Conservation (phyloP, 2,329 filamentous ascomycete species). For the Aspergillus sp. region DNA sequence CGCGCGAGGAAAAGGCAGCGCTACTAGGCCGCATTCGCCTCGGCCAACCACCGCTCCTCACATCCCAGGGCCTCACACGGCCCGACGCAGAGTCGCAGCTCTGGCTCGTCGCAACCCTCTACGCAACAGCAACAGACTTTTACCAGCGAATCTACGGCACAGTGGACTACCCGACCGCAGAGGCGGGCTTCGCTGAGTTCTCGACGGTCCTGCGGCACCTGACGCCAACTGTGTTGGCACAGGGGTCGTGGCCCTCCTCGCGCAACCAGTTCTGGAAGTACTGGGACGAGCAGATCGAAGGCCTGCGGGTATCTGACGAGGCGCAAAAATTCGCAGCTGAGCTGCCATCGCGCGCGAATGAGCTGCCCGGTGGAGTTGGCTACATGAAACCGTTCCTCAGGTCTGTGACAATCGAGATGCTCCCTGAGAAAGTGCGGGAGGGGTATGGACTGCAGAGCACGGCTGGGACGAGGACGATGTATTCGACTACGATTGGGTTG, state of each 20-base stretch:
- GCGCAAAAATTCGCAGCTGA: slow-evolving; percentile 32
- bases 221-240: slow-evolving; percentile 18
- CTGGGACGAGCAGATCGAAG: slow-evolving; percentile 34
- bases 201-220: slow-evolving; percentile 25
- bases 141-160: slow-evolving; percentile 38
- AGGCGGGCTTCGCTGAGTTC: slow-evolving; percentile 34
- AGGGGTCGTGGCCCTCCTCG: slow-evolving; percentile 30
- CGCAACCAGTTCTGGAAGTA: slow-evolving; percentile 37
- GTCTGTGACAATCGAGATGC: slow-evolving; percentile 34
- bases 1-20: slow-evolving; percentile 27
- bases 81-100: slow-evolving; percentile 21
- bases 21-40: slow-evolving; percentile 27
- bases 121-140: slow-evolving; percentile 37
- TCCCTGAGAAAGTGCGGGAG: slow-evolving; percentile 33
- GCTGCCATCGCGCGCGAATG: slow-evolving; percentile 20
- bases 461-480: slow-evolving; percentile 25
- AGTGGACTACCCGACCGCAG: slow-evolving; percentile 31
- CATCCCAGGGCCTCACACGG: slow-evolving; percentile 21
- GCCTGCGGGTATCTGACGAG: slow-evolving; percentile 28
- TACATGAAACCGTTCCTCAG: slow-evolving; percentile 32
- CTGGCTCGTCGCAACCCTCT: slow-evolving; percentile 37
- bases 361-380: slow-evolving; percentile 32
- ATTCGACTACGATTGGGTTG: slow-evolving; percentile 34
- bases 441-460: slow-evolving; percentile 35
- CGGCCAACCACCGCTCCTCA: slow-evolving; percentile 23